These are phyloP conservation scores for Ogataea hybrid DNA, from an alignment of 1,139 yeast species.

Conservation along the genomic window DNA sequence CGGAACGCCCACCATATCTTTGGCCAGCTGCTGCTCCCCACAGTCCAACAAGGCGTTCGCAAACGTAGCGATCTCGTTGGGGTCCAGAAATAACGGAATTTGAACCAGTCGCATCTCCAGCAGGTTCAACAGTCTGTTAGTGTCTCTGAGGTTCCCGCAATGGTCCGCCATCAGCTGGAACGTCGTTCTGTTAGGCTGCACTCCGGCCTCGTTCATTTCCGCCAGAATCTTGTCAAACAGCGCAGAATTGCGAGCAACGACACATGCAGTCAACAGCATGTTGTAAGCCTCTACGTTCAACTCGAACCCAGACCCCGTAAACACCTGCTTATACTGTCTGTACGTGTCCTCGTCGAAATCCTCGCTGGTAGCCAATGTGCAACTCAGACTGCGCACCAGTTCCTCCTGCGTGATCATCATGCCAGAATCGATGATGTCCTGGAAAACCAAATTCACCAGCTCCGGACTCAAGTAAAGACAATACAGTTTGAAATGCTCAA, in stretches of 20 bases:
- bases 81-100: conserved; percentile 16
- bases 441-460: conserved; percentile 15
- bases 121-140: conserved; percentile 17
- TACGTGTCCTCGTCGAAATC: conserved; percentile 15
- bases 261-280: conserved; percentile 17
- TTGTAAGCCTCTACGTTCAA: conserved; percentile 18
- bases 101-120: conserved; percentile 18
- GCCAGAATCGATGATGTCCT: conserved; percentile 21
- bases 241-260: conserved; percentile 16
- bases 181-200: conserved; percentile 21
- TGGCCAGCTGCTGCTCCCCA: conserved; percentile 17
- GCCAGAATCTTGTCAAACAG: conserved; percentile 20
- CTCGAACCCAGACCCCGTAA: conserved; percentile 14
- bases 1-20: conserved; percentile 23
- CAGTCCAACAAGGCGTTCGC: conserved; percentile 18
- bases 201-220: conserved; percentile 15
- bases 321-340: conserved; percentile 10
- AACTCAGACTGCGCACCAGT: conserved; percentile 14
- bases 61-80: conserved; percentile 17
- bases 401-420: conserved; percentile 22
- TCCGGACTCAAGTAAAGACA: conserved; percentile 11
- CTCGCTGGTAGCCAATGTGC: conserved; percentile 8
- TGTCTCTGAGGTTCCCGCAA: conserved; percentile 14
- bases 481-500: conserved; percentile 13
- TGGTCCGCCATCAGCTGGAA: conserved; percentile 19